Evolutionary conservation across 192 early-diverging fungal genomes (phyloP).

Genomic region (Podila horticola): DNA sequence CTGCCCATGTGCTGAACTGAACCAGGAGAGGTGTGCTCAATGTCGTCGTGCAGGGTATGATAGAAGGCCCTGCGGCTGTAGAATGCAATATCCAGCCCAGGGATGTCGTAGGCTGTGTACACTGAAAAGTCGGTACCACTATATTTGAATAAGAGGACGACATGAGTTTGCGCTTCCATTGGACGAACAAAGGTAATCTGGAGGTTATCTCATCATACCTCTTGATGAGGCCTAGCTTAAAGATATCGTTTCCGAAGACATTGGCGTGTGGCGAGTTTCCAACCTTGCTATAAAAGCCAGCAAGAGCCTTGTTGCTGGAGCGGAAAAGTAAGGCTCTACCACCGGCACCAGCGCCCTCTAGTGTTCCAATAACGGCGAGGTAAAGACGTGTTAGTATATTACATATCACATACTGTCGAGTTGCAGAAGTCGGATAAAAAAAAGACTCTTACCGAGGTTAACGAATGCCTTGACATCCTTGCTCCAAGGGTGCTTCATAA

Average conservation of each 20-base stretch:
- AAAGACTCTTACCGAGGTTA: constrained; percentile 61
- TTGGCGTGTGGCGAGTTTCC: constrained; percentile 65
- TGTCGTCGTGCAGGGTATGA: constrained; percentile 69
- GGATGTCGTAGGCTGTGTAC: constrained; percentile 66
- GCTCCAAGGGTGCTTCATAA: constrained; percentile 74
- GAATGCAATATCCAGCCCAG: constrained; percentile 76
- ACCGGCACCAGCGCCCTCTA: constrained; percentile 77
- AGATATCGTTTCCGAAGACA: constrained; percentile 72
- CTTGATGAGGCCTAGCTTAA: constrained; percentile 67
- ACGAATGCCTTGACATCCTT: constrained; percentile 71
- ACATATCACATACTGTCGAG: no score
- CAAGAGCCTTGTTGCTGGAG: constrained; percentile 50
- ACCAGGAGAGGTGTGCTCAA: constrained; percentile 56
- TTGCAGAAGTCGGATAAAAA: background rate
- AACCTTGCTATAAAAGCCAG: constrained; percentile 54
- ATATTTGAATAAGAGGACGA: background rate
- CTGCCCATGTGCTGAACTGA: constrained; percentile 77
- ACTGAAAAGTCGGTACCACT: constrained; percentile 75
- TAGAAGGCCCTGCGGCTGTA: constrained; percentile 71
- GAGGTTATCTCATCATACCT: constrained; percentile 27
- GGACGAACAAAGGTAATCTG: background rate
- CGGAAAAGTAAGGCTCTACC: constrained; percentile 76
- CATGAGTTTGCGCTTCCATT: background rate
- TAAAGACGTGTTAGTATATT: background rate
- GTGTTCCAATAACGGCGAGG: background rate